Evolutionary conservation across 2,329 filamentous ascomycete species (phyloP), one percentile per base, ranked within the genome.

Genomic region (Venturia asperata): DNA sequence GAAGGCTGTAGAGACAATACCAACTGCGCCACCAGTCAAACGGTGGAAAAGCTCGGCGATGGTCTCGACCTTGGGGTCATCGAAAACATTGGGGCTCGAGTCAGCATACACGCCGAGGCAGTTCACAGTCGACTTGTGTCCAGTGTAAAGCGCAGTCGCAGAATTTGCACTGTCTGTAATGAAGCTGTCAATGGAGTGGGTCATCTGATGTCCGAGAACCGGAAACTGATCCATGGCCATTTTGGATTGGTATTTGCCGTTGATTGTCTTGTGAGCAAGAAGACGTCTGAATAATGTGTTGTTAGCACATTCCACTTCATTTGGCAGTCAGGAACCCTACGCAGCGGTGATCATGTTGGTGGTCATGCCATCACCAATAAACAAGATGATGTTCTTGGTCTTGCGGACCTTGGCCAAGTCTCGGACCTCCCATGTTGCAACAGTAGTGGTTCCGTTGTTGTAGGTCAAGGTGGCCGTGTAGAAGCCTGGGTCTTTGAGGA

Each of bases 91-190:
- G 15, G 83, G 79, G 61, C 88, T 91, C 0, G 88, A 91, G 74
- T 95, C 91, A 52, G 82, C 89, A 67, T 94, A 92, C 41, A 93
- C 87, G 75, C 88, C 89, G 76, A 94, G 84, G 37, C 89, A 88
- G 72, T 94, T 92, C 69, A 93, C 90, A 0, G 86, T 89, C 71
- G 85, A 88, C 82, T 94, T 94, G 80, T 94, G 90, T 42, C 91
- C 91, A 30, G 84, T 86, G 78, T 93, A 94, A 21, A 94, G 80
- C 19, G 90, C 89, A 55, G 88, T 90, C 4, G 90, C 90, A 5
- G 88, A 91, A 78, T 94, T 94, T 76, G 91, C 91, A 67, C 87
- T 91, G 75, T 94, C 90, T 45, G 90, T 94, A 73, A 94, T 93
- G 81, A 90, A 93, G 62, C 82, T 86, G 77, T 93, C 90, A 72